Evolutionary conservation across 306 rosid species (phyloP), one percentile per base, ranked within the genome.

Genomic region (Castanea mollissima): DNA sequence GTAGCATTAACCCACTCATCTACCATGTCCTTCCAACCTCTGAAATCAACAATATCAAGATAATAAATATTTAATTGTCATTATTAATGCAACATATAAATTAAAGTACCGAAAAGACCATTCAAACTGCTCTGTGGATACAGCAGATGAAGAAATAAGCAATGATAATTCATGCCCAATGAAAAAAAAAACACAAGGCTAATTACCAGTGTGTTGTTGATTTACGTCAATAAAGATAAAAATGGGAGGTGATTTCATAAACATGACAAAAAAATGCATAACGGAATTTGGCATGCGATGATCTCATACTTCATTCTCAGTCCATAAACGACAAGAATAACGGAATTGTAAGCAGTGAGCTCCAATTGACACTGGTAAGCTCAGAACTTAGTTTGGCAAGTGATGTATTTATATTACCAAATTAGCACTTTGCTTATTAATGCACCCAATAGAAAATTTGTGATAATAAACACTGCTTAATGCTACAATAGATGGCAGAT

Each of bases 11-110:
- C 89, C 99, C 99, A 95, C n/a, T 82, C 90, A 55, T 93, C 96
- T 2, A 90, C 98, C 93, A 93, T 54, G 41, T 74, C 83, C 71
- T 89, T 95, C 99, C 99, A 95, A 38, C 65, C 88, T 59, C 98
- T 94, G 81, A 85, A 84, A 76, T 78, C 67, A 51, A 60, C 31
- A 81, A 81, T 70, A 74, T 81, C 27, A 59, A 77, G 46, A 83
- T 82, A 82, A 76, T 76, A 55, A 15, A 58, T 34, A 13, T 69
- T 11, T 21, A 59, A 21, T 55, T 31, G 46, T 78, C 8, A 63
- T 55, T 25, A 67, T 54, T 29, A 62, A 55, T 35, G 35, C 74
- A 64, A 25, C 44, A 74, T 20, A 23, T 73, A 20, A 14, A 68
- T 12, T 32, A 68, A 67, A 70, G 31, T 19, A 56, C 27, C 3